These are phyloP conservation scores for Colletotrichum limetticola DNA, from an alignment of 2,329 filamentous ascomycete species.

Conservation along the genomic window DNA sequence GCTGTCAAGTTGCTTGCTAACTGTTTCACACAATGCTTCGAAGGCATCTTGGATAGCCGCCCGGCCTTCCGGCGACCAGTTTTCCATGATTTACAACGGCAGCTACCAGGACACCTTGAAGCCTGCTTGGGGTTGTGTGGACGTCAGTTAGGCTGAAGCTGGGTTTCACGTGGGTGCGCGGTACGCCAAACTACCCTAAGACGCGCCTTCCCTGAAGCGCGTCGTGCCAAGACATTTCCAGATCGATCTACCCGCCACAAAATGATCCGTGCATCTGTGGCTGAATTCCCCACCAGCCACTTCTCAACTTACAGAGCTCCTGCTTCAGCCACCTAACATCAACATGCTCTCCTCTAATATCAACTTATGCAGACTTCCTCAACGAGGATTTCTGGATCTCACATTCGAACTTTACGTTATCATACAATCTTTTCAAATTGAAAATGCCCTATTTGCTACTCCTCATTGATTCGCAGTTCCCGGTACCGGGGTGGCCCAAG, in stretches of 20 bases:
- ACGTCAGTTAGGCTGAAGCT: not conserved
- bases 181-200: not conserved
- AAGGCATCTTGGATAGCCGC: slow-evolving; percentile 53
- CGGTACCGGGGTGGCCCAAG: not conserved
- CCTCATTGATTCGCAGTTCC: too few species aligned
- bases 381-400: not conserved
- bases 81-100: slow-evolving; percentile 45
- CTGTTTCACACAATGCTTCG: slow-evolving; percentile 49
- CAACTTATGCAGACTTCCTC: not conserved
- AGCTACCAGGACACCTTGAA: not conserved
- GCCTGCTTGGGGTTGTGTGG: not conserved
- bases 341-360: too few species aligned
- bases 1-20: slow-evolving; percentile 49
- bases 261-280: not conserved
- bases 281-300: not conserved
- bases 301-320: not conserved
- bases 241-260: not conserved
- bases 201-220: slow-evolving; percentile 2
- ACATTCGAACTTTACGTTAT: not conserved
- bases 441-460: not conserved
- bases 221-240: not conserved
- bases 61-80: slow-evolving; percentile 52
- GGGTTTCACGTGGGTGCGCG: not conserved
- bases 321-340: not conserved
- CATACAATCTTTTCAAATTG: not conserved